Evolutionary conservation across 1,139 yeast species (phyloP).

Genomic region (Geotrichum europaeum): DNA sequence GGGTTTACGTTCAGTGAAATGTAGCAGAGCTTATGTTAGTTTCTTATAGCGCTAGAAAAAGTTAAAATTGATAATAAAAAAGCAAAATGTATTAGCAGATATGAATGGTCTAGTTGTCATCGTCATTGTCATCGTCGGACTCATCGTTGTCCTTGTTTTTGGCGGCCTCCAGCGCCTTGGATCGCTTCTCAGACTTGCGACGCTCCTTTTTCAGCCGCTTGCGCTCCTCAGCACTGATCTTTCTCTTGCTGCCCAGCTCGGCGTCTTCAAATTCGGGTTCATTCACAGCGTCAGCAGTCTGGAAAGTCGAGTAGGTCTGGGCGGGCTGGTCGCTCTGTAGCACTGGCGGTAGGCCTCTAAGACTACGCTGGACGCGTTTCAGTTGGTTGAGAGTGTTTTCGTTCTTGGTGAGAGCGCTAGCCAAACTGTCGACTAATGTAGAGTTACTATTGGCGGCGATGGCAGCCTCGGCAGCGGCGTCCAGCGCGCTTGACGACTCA

Average conservation of each 20-base stretch:
- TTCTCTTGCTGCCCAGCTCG: constrained; percentile 8
- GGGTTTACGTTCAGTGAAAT: background rate
- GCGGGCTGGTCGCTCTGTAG: constrained; percentile 22
- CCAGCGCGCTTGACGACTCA: constrained; percentile 23
- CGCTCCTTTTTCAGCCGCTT: constrained; percentile 41
- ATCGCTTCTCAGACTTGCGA: constrained; percentile 32
- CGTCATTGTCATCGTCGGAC: background rate
- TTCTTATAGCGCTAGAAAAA: background rate
- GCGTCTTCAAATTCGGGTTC: constrained; percentile 3
- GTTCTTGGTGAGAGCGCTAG: constrained; percentile 17
- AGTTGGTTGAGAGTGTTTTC: constrained; percentile 50
- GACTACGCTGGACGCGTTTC: constrained; percentile 60
- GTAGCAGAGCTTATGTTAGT: background rate
- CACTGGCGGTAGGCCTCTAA: constrained; percentile 67
- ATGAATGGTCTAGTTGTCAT: background rate
- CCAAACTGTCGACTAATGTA: constrained; percentile 10
- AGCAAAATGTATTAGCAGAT: background rate
- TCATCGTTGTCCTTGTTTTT: constrained; percentile 6
- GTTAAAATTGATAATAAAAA: background rate
- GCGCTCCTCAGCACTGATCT: constrained; percentile 32
- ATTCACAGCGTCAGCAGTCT: constrained; percentile 12
- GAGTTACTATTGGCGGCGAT: constrained; percentile 13
- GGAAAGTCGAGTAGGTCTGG: constrained; percentile 18
- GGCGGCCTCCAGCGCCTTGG: constrained; percentile 10
- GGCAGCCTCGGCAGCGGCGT: constrained; percentile 35